phyloP scores from a whole-genome alignment of 768 basidiomycete genomes.

The Leucosporidium yakuticum region DNA sequence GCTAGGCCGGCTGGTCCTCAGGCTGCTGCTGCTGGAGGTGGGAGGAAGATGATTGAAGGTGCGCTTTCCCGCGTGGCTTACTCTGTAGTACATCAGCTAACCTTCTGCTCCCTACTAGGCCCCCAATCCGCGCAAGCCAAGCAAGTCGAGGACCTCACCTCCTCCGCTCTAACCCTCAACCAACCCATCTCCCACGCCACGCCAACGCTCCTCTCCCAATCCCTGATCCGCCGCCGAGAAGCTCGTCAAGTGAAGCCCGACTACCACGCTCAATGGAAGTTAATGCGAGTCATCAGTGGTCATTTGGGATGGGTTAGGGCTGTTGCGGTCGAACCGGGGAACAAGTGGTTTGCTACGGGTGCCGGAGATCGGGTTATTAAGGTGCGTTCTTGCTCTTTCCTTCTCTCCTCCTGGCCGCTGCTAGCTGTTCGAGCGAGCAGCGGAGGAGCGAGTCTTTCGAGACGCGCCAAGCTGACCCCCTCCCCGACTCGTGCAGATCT shows the following conservation, averaged over 20 bases:
- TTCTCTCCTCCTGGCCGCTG: no score
- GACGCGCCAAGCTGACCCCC: not conserved
- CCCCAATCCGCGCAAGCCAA: constrained; percentile 17
- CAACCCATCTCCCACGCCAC: constrained; percentile 27
- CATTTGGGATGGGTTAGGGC: constrained; percentile 97
- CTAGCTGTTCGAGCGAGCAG: no score
- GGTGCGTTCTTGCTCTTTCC: constrained; percentile 27
- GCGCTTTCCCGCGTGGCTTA: constrained; percentile 10
- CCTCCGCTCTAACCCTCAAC: constrained; percentile 27
- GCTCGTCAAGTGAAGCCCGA: constrained; percentile 89
- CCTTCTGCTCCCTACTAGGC: constrained; percentile 11
- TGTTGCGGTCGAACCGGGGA: constrained; percentile 93
- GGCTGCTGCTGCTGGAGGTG: constrained; percentile 6
- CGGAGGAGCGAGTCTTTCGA: not conserved
- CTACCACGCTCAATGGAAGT: constrained; percentile 94
- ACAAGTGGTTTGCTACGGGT: constrained; percentile 97
- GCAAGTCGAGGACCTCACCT: constrained; percentile 5
- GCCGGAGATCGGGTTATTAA: constrained; percentile 98
- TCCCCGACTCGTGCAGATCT: constrained; percentile 52
- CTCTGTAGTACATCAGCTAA: constrained; percentile 45
- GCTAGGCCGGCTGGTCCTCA: constrained; percentile 46
- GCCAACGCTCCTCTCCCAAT: constrained; percentile 63
- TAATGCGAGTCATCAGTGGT: constrained; percentile 91
- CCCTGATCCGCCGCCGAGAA: constrained; percentile 85
- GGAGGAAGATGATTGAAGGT: constrained; percentile 35